These are phyloP conservation scores for Arxiozyma slooffiae DNA, from an alignment of 1,139 yeast species.

Conservation along the genomic window DNA sequence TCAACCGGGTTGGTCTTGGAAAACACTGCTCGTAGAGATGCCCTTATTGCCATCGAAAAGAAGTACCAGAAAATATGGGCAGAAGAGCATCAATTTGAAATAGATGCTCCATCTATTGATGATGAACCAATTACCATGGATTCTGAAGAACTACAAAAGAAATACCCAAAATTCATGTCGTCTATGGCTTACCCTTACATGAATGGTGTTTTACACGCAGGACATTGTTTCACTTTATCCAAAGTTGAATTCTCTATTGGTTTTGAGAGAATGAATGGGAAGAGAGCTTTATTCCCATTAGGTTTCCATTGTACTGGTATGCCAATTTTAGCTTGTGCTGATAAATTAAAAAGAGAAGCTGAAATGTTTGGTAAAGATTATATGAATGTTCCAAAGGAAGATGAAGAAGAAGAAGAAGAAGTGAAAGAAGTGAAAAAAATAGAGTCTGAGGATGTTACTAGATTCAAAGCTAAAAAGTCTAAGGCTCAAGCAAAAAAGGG, in stretches of 20 bases:
- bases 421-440: constrained; percentile 30
- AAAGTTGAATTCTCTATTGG: constrained; percentile 92
- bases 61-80: constrained; percentile 84
- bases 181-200: constrained; percentile 98
- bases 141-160: constrained; percentile 60
- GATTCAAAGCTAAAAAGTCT: constrained; percentile 84
- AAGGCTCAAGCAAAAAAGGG: constrained; percentile 92
- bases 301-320: constrained; percentile 99
- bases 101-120: constrained; percentile 75
- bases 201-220: constrained; percentile 98
- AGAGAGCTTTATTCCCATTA: constrained; percentile 84
- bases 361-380: constrained; percentile 84
- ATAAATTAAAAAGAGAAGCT: constrained; percentile 83
- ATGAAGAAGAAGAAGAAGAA: constrained; percentile 36
- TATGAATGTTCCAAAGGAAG: constrained; percentile 50
- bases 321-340: constrained; percentile 98
- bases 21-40: constrained; percentile 84
- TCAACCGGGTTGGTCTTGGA: constrained; percentile 31
- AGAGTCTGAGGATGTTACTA: constrained; percentile 68
- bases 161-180: constrained; percentile 79
- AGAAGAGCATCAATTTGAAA: constrained; percentile 73
- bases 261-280: constrained; percentile 90
- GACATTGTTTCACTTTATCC: constrained; percentile 91
- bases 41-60: constrained; percentile 79
- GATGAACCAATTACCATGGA: constrained; percentile 50